phyloP scores from a whole-genome alignment of 2,329 filamentous ascomycete genomes.

The Pestalotiopsis sp. region DNA sequence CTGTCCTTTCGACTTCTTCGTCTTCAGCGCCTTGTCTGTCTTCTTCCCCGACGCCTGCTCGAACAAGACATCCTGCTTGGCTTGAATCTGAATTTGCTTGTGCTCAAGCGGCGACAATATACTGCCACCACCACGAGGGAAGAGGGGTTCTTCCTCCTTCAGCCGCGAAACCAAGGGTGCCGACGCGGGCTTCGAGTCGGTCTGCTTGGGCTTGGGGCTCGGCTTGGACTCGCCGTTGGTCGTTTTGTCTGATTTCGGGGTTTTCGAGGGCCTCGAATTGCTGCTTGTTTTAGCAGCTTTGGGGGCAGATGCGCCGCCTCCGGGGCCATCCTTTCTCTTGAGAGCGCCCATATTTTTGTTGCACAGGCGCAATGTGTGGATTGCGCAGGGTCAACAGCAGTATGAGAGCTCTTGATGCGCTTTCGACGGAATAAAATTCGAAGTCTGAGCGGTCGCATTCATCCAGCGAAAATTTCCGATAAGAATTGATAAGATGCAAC shows the following conservation, averaged over 20 bases:
- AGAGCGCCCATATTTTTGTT: conserved; percentile 53
- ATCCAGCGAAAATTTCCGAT: conserved; percentile 8
- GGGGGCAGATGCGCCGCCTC: conserved; percentile 47
- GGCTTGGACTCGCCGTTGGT: conserved; percentile 36
- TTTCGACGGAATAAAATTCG: neutral
- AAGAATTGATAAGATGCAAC: conserved; percentile 6
- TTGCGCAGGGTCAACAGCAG: conserved; percentile 1
- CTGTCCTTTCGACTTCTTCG: conserved; percentile 57
- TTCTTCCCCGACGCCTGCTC: conserved; percentile 71
- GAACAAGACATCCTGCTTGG: conserved; percentile 87
- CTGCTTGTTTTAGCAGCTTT: conserved; percentile 52
- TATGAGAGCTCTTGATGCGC: neutral
- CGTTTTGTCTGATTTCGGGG: conserved; percentile 41
- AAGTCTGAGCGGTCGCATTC: conserved; percentile 1
- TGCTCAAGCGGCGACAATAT: conserved; percentile 91
- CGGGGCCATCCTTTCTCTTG: conserved; percentile 61
- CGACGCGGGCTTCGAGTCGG: conserved; percentile 29
- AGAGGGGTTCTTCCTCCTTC: conserved; percentile 83
- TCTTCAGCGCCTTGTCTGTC: conserved; percentile 49
- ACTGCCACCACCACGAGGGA: conserved; percentile 90
- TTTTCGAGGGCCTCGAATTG: conserved; percentile 52
- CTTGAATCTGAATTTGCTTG: conserved; percentile 94
- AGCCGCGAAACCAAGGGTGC: conserved; percentile 47
- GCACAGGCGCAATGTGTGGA: conserved; percentile 7
- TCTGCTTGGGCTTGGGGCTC: conserved; percentile 25